Percentiles rank a stretch among this genome's conserved stretches.
Evolutionary conservation across 805 yeast species (phyloP).

Genomic region (Komagataella populi): DNA sequence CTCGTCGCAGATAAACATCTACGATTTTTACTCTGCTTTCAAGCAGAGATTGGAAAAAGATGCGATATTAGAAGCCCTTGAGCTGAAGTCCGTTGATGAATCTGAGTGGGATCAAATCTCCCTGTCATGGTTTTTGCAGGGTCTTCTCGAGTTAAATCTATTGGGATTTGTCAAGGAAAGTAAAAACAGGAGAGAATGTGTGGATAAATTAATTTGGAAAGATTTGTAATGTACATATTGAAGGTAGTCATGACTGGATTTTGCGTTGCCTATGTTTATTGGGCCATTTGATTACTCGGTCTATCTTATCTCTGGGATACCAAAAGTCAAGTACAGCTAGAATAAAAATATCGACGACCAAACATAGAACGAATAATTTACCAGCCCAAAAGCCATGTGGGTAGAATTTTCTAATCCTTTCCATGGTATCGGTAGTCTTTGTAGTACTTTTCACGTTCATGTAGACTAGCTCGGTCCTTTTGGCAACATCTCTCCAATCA

Average conservation of each 20-base stretch:
- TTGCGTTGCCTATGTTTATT: slow-evolving; percentile 2
- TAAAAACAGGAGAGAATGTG: slow-evolving; percentile 43
- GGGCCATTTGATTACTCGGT: slow-evolving; percentile 74
- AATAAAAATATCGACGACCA: slow-evolving; percentile 65
- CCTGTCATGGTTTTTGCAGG: slow-evolving; percentile 64
- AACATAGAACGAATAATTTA: slow-evolving; percentile 64
- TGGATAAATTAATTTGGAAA: slow-evolving; percentile 65
- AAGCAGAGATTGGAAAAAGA: slow-evolving; percentile 24
- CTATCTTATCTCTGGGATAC: slow-evolving; percentile 61
- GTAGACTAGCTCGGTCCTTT: slow-evolving; percentile 75
- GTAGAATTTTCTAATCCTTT: slow-evolving; percentile 50
- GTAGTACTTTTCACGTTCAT: slow-evolving; percentile 5
- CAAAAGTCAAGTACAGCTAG: slow-evolving; percentile 50
- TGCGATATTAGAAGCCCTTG: slow-evolving; percentile 9
- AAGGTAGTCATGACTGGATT: neutral
- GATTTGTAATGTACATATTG: slow-evolving; percentile 25
- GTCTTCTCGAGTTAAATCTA: slow-evolving; percentile 53
- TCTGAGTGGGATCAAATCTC: slow-evolving; percentile 50
- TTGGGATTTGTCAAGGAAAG: slow-evolving; percentile 59
- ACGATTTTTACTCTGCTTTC: slow-evolving; percentile 21
- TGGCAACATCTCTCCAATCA: slow-evolving; percentile 84
- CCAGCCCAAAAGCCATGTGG: slow-evolving; percentile 80
- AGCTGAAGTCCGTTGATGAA: slow-evolving; percentile 13
- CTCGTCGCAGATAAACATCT: slow-evolving; percentile 31
- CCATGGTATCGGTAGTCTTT: slow-evolving; percentile 25